Evolutionary conservation across 257 asterid species (phyloP).

Genomic region (Coffea canephora): DNA sequence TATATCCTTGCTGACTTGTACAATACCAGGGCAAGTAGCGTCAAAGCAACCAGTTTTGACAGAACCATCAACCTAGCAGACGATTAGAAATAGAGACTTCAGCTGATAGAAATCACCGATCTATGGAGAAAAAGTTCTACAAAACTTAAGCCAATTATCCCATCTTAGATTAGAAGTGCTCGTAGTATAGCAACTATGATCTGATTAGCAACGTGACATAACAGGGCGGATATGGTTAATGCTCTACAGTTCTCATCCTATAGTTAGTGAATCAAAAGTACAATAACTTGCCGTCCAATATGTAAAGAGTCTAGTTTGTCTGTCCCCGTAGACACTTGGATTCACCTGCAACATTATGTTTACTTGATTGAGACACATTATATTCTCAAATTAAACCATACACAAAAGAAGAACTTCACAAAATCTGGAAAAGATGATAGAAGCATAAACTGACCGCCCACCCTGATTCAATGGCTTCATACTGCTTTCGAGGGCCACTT

Average conservation of each 20-base stretch:
- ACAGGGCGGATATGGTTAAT: too few species aligned
- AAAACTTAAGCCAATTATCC: too few species aligned
- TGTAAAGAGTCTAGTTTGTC: slow-evolving; percentile 54
- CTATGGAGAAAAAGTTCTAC: neutral
- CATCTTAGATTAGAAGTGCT: too few species aligned
- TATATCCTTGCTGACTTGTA: slow-evolving; percentile 54
- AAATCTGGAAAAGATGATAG: too few species aligned
- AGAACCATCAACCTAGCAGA: slow-evolving; percentile 46
- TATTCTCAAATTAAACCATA: too few species aligned
- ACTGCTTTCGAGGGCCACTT: slow-evolving; percentile 39
- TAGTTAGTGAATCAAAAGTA: too few species aligned
- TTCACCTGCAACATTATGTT: slow-evolving; percentile 44
- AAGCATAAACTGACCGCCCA: slow-evolving; percentile 53
- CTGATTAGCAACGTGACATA: too few species aligned
- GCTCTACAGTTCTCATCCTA: too few species aligned
- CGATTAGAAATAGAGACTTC: neutral
- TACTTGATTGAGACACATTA: too few species aligned
- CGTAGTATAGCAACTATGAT: too few species aligned
- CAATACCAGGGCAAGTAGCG: slow-evolving; percentile 64
- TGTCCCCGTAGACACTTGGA: slow-evolving; percentile 67
- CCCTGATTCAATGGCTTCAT: slow-evolving; percentile 56
- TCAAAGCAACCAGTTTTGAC: slow-evolving; percentile 67
- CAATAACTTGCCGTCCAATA: slow-evolving; percentile 70
- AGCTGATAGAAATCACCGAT: neutral
- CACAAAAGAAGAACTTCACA: too few species aligned